Evolutionary conservation across 1,139 yeast genomes (phyloP).

Genomic region (Suhomyces bolitotheri): DNA sequence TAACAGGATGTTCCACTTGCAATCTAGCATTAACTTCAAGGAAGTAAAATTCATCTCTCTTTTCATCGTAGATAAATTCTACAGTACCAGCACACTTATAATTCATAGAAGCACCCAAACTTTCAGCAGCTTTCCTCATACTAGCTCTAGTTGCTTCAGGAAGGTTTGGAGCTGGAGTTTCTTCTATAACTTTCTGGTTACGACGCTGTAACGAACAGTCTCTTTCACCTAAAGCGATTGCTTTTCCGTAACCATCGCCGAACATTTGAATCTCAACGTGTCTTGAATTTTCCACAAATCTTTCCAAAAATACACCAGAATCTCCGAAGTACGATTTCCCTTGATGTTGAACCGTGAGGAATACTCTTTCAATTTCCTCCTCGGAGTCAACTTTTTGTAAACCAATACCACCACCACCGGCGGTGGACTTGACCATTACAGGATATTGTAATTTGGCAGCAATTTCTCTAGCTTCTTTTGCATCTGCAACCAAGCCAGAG

Average conservation of each 20-base stretch:
- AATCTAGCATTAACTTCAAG: conserved; percentile 94
- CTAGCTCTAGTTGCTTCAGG: conserved; percentile 73
- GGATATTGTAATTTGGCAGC: conserved; percentile 87
- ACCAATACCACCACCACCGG: conserved; percentile 99
- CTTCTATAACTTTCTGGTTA: conserved; percentile 94
- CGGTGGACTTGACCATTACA: conserved; percentile 94
- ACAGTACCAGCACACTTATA: conserved; percentile 98
- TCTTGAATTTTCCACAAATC: conserved; percentile 90
- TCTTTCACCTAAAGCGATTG: conserved; percentile 93
- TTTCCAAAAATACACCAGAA: conserved; percentile 89
- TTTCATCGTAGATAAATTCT: conserved; percentile 88
- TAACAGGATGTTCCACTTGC: conserved; percentile 97
- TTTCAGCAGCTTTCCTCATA: conserved; percentile 85
- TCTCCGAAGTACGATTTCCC: conserved; percentile 93
- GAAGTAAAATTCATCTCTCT: conserved; percentile 85
- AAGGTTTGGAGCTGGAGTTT: conserved; percentile 94
- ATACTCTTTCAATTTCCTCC: conserved; percentile 77
- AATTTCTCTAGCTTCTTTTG: conserved; percentile 70
- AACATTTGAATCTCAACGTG: conserved; percentile 96
- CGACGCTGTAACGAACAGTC: conserved; percentile 97
- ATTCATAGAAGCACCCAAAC: conserved; percentile 73
- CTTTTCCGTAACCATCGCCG: conserved; percentile 92
- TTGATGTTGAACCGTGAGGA: conserved; percentile 89
- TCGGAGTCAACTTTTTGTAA: conserved; percentile 86
- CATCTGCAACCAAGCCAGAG: conserved; percentile 69